A percentile compares a stretch with the other conserved stretches of the same genome.
These are phyloP conservation scores for Stagonosporopsis chrysanthemi DNA, from an alignment of 2,329 filamentous ascomycete species.

Conservation along the genomic window DNA sequence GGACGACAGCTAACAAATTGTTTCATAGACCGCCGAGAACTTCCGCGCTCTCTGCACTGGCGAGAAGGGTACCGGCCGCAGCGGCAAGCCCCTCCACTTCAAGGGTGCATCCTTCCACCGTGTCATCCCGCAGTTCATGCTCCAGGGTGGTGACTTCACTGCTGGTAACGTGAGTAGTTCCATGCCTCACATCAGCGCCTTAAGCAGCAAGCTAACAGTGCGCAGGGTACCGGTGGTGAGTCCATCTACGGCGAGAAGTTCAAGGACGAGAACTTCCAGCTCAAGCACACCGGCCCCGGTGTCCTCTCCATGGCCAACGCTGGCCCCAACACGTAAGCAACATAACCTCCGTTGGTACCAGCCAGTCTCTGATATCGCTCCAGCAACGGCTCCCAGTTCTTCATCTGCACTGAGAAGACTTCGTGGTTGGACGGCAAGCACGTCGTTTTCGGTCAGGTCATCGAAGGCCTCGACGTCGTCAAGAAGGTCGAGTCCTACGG, in stretches of 20 bases:
- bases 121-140: conserved; percentile 98
- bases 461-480: conserved; percentile 36
- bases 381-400: conserved; percentile 98
- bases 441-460: conserved; percentile 82
- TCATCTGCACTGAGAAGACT: conserved; percentile 91
- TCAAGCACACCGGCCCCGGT: conserved; percentile 92
- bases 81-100: conserved; percentile 87
- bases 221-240: conserved; percentile 74
- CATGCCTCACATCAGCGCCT: neutral
- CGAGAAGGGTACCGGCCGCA: conserved; percentile 84
- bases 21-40: conserved; percentile 81
- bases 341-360: no score
- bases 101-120: conserved; percentile 92
- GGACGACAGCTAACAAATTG: conserved; percentile 19
- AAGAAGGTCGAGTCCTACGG: conserved; percentile 35
- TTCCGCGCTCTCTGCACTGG: conserved; percentile 93
- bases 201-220: conserved; percentile 19
- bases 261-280: conserved; percentile 90
- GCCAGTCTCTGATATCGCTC: conserved; percentile 47
- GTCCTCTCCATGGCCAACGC: conserved; percentile 97
- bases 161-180: conserved; percentile 76
- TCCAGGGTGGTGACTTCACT: conserved; percentile 96
- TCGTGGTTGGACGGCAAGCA: conserved; percentile 82
- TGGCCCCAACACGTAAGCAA: conserved; percentile 62
- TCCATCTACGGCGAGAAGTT: conserved; percentile 98